Evolutionary conservation across 257 asterid species (phyloP), one percentile per base, ranked within the genome.

Genomic region (Nicotiana sylvestris): DNA sequence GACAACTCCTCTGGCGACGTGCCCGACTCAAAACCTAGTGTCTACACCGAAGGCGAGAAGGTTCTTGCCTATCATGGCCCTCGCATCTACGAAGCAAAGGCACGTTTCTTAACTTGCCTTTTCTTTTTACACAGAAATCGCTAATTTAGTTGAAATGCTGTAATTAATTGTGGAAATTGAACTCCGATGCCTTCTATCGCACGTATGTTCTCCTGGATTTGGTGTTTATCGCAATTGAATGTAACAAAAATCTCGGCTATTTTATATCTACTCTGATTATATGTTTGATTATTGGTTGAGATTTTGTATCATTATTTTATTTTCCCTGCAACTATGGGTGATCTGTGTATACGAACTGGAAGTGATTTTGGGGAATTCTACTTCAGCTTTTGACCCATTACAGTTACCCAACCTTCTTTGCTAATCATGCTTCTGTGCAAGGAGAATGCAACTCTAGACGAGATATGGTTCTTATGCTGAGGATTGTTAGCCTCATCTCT

Each of bases 51-150:
- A 66, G 98, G 98, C 61, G 99, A 96, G 87, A 94, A 90, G 83
- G 98, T 96, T 86, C 95, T 96, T 6, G 99, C 97, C 21, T 96
- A 84, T 85, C 98, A 93, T 77, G 97, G 98, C 18, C 97, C 99
- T 81, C 94, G 92, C 85, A 91, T 93, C 87, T 94, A 91, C 85
- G 92, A 91, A 81, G 93, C 94, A 51, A 91, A 89, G 94, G 94
- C 82, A 88, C 49, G 81, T 78, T 65, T 32, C 17, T 60, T n/a
- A 60, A 18, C 65, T 35, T 68, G 76, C 15, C 66, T 61, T 21
- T 25, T 58, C 11, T 25, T 58, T 18, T 58, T 18, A 7, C 65
- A 58, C 29, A 18, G 11, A 58, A 58, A 18, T 37, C 77, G 17
- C 56, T 39, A 43, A 70, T 49, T 74, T 74, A 49, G 39, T 74